phyloP scores from a whole-genome alignment of 495 filamentous ascomycete genomes.

The Parmelia sp. region DNA sequence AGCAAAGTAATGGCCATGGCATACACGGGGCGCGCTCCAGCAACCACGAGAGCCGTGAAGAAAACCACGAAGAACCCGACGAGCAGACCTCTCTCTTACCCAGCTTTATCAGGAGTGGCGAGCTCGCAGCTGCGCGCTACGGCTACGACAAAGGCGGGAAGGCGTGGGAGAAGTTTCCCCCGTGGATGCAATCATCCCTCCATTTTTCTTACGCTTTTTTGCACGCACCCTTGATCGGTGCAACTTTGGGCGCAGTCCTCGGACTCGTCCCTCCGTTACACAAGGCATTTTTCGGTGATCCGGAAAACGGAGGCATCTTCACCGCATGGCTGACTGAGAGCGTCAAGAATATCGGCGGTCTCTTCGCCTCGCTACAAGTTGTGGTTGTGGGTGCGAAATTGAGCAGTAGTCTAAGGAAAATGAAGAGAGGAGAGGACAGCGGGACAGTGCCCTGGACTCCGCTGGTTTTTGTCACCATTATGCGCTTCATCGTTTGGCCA shows the following conservation, averaged over 20 bases:
- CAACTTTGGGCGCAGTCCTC: conserved; percentile 52
- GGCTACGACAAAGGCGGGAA: conserved; percentile 28
- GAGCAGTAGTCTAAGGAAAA: conserved; percentile 44
- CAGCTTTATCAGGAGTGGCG: conserved; percentile 25
- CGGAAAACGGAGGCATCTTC: conserved; percentile 60
- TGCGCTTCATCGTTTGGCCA: conserved; percentile 65
- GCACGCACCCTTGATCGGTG: conserved; percentile 63
- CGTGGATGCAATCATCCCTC: conserved; percentile 34
- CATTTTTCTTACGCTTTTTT: conserved; percentile 47
- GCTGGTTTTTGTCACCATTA: conserved; percentile 48
- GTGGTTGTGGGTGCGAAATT: conserved; percentile 68
- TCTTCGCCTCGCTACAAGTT: conserved; percentile 68
- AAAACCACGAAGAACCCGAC: conserved; percentile 30
- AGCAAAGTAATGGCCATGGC: conserved; percentile 26
- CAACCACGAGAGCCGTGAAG: conserved; percentile 24
- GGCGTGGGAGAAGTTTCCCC: conserved; percentile 38
- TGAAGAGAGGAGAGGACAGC: conserved; percentile 44
- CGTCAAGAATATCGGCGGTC: conserved; percentile 57
- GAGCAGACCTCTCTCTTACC: conserved; percentile 49
- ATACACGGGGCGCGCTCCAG: conserved; percentile 19
- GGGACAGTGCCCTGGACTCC: conserved; percentile 47
- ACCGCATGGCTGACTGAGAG: conserved; percentile 65
- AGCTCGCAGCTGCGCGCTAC: conserved; percentile 24
- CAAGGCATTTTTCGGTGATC: conserved; percentile 56
- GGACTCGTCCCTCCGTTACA: conserved; percentile 60